Evolutionary conservation across 176 grass and related monocot genomes (phyloP).

Genomic region (Elymus sibiricus): DNA sequence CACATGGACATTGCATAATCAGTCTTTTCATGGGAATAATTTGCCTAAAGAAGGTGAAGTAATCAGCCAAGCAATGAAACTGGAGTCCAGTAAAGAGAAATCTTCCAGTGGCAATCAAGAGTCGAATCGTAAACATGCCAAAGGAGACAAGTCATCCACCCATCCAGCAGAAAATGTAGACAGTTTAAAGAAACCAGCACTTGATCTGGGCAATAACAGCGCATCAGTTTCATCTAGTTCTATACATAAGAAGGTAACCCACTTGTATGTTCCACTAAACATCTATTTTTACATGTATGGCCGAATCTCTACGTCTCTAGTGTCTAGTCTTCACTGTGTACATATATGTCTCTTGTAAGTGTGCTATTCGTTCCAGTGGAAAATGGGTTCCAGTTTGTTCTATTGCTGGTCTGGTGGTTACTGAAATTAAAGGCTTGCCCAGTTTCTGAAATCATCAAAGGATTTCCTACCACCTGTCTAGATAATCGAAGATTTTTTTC

Average conservation of each 20-base stretch:
- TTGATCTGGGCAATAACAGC: conserved; percentile 23
- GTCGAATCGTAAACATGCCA: conserved; percentile 12
- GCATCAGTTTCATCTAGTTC: no score
- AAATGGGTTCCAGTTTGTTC: not conserved
- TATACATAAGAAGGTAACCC: no score
- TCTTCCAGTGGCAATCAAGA: not conserved
- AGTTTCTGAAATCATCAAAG: not conserved
- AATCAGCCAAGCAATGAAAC: no score
- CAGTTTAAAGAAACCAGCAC: conserved; percentile 31
- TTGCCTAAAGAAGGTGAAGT: no score
- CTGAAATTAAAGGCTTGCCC: not conserved
- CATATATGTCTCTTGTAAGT: not conserved
- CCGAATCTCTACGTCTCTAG: no score
- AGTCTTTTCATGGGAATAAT: no score
- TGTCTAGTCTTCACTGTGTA: no score
- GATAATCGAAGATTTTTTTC: not conserved
- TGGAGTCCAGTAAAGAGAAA: no score
- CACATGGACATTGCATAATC: no score
- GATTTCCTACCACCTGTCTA: not conserved
- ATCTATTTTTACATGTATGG: no score
- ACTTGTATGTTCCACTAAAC: no score
- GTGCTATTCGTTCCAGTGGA: not conserved
- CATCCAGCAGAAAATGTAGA: conserved; percentile 38
- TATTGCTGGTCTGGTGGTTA: not conserved
- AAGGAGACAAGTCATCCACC: conserved; percentile 20